Evolutionary conservation across 2,329 filamentous ascomycete genomes (phyloP).

Genomic region (Graphilbum sp.): DNA sequence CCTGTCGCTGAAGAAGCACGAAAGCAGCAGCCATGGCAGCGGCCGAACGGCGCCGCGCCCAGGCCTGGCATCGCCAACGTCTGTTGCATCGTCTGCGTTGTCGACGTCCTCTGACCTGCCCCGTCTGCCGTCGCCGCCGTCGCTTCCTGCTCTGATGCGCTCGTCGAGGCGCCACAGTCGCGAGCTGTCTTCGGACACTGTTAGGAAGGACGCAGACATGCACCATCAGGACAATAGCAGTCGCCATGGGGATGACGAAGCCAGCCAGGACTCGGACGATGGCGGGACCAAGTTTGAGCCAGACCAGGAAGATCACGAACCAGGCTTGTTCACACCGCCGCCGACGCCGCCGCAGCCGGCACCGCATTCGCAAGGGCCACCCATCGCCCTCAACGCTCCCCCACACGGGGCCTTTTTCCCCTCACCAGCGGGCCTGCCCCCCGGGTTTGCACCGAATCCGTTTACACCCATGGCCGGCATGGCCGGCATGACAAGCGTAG

Average conservation of each 20-base stretch:
- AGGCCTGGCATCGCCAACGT: neutral
- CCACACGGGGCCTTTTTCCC: neutral
- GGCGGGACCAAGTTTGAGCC: neutral
- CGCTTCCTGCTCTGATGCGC: neutral
- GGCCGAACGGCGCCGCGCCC: too few species aligned
- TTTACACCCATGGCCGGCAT: neutral
- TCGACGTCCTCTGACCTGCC: too few species aligned
- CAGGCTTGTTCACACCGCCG: neutral
- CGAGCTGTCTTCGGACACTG: too few species aligned
- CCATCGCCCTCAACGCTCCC: neutral
- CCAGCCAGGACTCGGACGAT: neutral
- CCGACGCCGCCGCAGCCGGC: neutral
- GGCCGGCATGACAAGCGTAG: neutral
- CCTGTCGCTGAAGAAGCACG: too few species aligned
- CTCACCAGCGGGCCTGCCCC: neutral
- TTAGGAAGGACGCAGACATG: too few species aligned
- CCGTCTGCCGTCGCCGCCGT: too few species aligned
- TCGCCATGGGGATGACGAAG: neutral
- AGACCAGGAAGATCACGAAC: neutral
- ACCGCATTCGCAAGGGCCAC: neutral
- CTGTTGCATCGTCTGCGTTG: neutral
- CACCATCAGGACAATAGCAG: neutral
- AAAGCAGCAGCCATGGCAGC: too few species aligned
- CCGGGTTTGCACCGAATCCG: neutral
- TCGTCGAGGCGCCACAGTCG: too few species aligned